Evolutionary conservation across 345 rosid species (phyloP).

Genomic region (Gossypium stocksii): DNA sequence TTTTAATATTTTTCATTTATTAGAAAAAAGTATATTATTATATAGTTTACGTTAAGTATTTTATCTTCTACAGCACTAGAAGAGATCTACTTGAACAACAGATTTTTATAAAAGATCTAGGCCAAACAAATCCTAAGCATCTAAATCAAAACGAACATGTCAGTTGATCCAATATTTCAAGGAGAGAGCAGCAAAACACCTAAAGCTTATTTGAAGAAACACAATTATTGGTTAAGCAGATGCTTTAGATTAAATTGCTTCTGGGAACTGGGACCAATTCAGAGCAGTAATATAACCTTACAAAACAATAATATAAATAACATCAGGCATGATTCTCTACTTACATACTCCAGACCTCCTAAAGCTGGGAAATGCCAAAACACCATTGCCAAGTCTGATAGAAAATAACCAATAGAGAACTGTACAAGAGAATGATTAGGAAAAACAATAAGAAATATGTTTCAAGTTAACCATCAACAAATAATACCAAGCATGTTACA

Average conservation of each 20-base stretch:
- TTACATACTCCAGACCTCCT: constrained; percentile 81
- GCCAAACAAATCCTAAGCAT: neutral
- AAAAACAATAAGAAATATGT: neutral
- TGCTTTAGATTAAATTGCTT: neutral
- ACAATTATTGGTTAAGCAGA: neutral
- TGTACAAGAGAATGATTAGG: constrained; percentile 16
- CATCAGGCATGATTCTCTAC: constrained; percentile 20
- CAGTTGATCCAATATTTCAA: neutral
- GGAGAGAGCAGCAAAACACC: neutral
- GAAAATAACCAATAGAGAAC: constrained; percentile 78
- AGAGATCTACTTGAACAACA: no score
- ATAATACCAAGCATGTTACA: no score
- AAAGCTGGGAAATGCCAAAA: constrained; percentile 66
- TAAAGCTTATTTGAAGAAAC: neutral
- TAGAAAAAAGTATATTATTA: no score
- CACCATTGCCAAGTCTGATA: constrained; percentile 72
- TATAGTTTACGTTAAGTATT: no score
- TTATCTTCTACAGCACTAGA: no score
- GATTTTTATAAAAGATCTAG: neutral
- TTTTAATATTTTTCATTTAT: no score
- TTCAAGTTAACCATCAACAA: no score
- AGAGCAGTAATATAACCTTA: neutral
- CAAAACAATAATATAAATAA: no score
- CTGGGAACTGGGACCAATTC: neutral
- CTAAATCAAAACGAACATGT: neutral